Evolutionary conservation across 129 eudicot species (phyloP).

Genomic region (Rutidosis leptorrhynchoides): DNA sequence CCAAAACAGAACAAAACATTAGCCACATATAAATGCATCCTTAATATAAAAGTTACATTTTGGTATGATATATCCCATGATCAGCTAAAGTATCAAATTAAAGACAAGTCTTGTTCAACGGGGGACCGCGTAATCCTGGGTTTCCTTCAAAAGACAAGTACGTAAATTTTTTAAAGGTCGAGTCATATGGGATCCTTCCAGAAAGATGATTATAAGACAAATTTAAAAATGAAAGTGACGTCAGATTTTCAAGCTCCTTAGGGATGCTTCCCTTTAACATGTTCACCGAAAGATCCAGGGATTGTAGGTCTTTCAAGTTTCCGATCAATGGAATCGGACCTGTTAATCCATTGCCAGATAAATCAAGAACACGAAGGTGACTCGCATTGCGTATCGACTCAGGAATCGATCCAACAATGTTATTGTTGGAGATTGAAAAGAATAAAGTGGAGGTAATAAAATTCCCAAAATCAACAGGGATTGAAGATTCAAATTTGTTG

Average conservation of each 20-base stretch:
- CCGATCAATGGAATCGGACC: constrained; percentile 26
- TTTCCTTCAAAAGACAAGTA: constrained; percentile 35
- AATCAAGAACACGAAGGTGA: constrained; percentile 38
- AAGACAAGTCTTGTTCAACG: constrained; percentile 31
- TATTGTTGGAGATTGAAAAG: constrained; percentile 48
- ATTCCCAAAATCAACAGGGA: constrained; percentile 44
- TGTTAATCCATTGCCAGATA: constrained; percentile 35
- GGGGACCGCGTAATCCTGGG: constrained; percentile 33
- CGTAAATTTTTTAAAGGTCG: constrained; percentile 11
- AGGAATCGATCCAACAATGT: constrained; percentile 45
- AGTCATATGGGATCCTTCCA: constrained; percentile 35
- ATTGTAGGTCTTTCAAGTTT: constrained; percentile 14
- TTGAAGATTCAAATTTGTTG: constrained; percentile 41
- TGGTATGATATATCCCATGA: neutral
- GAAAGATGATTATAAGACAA: constrained; percentile 35
- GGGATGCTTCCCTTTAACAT: constrained; percentile 35
- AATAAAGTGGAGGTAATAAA: constrained; percentile 19
- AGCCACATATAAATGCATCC: no score
- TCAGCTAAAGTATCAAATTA: neutral
- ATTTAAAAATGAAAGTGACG: constrained; percentile 16
- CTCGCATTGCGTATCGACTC: constrained; percentile 41
- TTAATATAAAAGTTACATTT: no score
- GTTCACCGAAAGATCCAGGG: constrained; percentile 38
- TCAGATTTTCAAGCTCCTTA: constrained; percentile 3
- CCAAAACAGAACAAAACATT: no score